phyloP scores from a whole-genome alignment of 192 early-diverging fungal genomes.

The Dimargaris cristalligena region DNA sequence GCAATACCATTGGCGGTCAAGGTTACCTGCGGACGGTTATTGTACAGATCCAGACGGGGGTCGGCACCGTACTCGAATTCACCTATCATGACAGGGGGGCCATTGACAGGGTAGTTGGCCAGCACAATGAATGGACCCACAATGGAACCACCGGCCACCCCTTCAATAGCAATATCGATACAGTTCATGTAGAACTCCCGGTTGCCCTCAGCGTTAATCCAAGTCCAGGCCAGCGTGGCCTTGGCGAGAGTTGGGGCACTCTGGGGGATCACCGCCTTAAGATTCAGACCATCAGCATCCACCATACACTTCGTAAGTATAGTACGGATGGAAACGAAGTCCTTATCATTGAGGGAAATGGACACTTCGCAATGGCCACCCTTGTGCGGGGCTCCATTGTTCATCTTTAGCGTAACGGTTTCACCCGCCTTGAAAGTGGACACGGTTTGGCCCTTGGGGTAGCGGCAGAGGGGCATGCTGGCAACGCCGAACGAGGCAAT shows the following conservation, averaged over 20 bases:
- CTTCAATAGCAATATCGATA: no score
- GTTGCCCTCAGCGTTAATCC: slow-evolving; percentile 34
- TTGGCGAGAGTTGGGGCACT: slow-evolving; percentile 22
- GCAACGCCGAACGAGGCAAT: no score
- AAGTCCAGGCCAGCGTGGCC: slow-evolving; percentile 28
- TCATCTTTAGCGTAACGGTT: slow-evolving; percentile 28
- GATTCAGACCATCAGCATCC: slow-evolving; percentile 18
- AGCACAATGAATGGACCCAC: slow-evolving; percentile 15
- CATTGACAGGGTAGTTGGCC: slow-evolving; percentile 12
- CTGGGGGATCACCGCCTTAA: slow-evolving; percentile 20
- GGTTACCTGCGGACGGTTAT: neutral
- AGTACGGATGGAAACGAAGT: slow-evolving; percentile 42
- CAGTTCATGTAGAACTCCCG: slow-evolving; percentile 37
- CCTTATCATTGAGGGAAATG: slow-evolving; percentile 38
- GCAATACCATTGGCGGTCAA: slow-evolving; percentile 4
- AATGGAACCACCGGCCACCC: slow-evolving; percentile 15
- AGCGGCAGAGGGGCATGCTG: no score
- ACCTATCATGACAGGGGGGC: no score
- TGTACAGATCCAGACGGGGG: slow-evolving; percentile 1
- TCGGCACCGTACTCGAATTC: slow-evolving; percentile 12
- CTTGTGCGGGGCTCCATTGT: slow-evolving; percentile 32
- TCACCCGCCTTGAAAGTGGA: slow-evolving; percentile 31
- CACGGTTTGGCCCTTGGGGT: no score
- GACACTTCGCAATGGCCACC: slow-evolving; percentile 58
- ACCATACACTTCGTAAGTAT: slow-evolving; percentile 26